Percentiles rank a stretch among this genome's conserved stretches.
phyloP scores from a whole-genome alignment of 352 stramenopile species.

The Pythium graminicola region DNA sequence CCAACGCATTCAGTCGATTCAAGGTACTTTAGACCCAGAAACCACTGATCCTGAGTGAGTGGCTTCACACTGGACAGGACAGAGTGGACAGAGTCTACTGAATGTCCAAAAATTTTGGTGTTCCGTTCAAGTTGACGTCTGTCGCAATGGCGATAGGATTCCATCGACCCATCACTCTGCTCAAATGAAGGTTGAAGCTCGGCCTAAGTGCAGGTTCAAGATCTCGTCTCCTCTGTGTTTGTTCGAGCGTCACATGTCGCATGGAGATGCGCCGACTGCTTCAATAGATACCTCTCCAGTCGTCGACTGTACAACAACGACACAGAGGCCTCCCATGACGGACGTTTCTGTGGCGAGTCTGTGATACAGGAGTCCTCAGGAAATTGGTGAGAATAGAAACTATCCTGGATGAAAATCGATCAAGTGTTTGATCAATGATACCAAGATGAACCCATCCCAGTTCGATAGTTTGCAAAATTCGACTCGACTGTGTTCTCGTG shows the following conservation, averaged over 20 bases:
- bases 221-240: background rate
- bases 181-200: background rate
- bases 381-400: too few species aligned
- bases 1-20: constrained; percentile 17
- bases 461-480: too few species aligned
- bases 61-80: constrained; percentile 1
- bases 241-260: background rate
- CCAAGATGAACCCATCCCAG: too few species aligned
- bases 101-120: too few species aligned
- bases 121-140: background rate
- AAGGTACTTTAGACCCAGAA: background rate
- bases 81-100: background rate
- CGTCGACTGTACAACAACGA: too few species aligned
- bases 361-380: too few species aligned
- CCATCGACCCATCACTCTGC: background rate
- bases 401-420: too few species aligned
- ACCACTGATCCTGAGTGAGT: background rate
- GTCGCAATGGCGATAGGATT: background rate
- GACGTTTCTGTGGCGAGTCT: too few species aligned
- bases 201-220: background rate
- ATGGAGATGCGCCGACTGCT: background rate
- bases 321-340: too few species aligned
- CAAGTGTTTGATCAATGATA: too few species aligned
- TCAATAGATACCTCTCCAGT: too few species aligned
- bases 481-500: too few species aligned